A percentile compares a stretch with the other conserved stretches of the same genome.
Evolutionary conservation across 192 early-diverging fungal genomes (phyloP).

Genomic region (Coemansia sp.): DNA sequence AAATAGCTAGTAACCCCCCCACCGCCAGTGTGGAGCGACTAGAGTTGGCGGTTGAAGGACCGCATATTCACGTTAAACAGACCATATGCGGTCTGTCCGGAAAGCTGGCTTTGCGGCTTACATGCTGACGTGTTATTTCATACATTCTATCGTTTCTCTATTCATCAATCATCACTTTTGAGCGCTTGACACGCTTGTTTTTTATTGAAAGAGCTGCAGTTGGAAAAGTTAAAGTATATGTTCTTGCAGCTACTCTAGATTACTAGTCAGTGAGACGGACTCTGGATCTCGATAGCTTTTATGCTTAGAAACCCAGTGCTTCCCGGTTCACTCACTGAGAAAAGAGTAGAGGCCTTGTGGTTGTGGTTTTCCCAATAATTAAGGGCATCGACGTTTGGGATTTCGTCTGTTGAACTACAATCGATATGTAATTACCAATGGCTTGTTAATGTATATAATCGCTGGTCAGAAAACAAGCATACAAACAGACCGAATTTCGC

Average conservation of each 20-base stretch:
- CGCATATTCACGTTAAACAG: too few relatives aligned
- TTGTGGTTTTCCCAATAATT: background rate
- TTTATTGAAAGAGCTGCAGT: background rate
- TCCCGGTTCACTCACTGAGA: slow-evolving; percentile 36
- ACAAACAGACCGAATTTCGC: background rate
- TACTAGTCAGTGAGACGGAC: background rate
- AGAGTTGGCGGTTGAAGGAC: too few relatives aligned
- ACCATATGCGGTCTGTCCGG: background rate
- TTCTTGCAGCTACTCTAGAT: background rate
- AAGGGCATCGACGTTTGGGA: background rate
- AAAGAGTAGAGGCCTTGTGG: slow-evolving; percentile 16
- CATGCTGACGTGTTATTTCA: too few relatives aligned
- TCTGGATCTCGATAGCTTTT: slow-evolving; percentile 13
- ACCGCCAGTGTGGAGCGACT: too few relatives aligned
- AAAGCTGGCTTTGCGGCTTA: background rate
- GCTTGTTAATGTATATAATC: background rate
- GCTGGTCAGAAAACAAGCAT: too few relatives aligned
- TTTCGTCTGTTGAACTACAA: slow-evolving; percentile 2
- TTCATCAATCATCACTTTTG: too few relatives aligned
- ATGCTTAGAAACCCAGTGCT: slow-evolving; percentile 24
- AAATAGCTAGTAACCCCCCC: too few relatives aligned
- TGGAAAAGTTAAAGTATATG: background rate
- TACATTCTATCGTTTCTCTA: too few relatives aligned
- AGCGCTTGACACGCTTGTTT: too few relatives aligned
- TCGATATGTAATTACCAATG: background rate